Conservation (phyloP, 345 rosid genomes). For the Rhizophora apiculata region DNA sequence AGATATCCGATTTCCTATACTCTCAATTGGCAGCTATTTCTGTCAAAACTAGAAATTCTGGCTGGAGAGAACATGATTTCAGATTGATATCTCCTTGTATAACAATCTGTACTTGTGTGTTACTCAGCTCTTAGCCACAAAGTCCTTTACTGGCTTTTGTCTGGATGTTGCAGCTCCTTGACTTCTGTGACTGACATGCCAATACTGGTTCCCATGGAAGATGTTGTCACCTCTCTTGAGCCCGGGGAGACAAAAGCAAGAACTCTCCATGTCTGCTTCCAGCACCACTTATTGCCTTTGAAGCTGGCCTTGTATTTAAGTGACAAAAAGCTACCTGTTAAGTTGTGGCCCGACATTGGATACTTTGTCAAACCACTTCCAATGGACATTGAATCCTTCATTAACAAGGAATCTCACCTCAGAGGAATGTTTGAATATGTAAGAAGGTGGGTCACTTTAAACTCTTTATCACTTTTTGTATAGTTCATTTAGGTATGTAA, state of each 20-base stretch:
- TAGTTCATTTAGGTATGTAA: not conserved
- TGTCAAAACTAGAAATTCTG: too few relatives aligned
- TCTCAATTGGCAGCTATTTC: too few relatives aligned
- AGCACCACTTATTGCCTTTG: conserved; percentile 84
- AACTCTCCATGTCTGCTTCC: conserved; percentile 75
- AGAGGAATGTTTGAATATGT: conserved; percentile 89
- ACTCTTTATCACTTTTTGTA: not conserved
- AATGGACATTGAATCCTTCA: conserved; percentile 54
- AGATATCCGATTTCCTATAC: too few relatives aligned
- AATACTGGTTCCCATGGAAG: conserved; percentile 65
- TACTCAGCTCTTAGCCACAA: conserved; percentile 7
- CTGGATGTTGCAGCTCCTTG: conserved; percentile 42
- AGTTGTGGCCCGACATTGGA: conserved; percentile 92
- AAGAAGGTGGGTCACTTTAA: conserved; percentile 55
- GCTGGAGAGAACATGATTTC: too few relatives aligned
- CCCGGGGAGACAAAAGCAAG: conserved; percentile 57
- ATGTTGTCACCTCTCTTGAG: conserved; percentile 48
- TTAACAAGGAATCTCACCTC: conserved; percentile 58
- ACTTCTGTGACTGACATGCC: conserved; percentile 48
- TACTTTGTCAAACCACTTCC: conserved; percentile 86
- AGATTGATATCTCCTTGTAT: too few relatives aligned
- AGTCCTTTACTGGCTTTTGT: conserved; percentile 13
- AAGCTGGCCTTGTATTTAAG: conserved; percentile 53
- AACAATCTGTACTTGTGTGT: not conserved
- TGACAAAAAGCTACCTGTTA: conserved; percentile 63